Evolutionary conservation across 768 basidiomycete species (phyloP).

Genomic region (Termitomyces sp.): DNA sequence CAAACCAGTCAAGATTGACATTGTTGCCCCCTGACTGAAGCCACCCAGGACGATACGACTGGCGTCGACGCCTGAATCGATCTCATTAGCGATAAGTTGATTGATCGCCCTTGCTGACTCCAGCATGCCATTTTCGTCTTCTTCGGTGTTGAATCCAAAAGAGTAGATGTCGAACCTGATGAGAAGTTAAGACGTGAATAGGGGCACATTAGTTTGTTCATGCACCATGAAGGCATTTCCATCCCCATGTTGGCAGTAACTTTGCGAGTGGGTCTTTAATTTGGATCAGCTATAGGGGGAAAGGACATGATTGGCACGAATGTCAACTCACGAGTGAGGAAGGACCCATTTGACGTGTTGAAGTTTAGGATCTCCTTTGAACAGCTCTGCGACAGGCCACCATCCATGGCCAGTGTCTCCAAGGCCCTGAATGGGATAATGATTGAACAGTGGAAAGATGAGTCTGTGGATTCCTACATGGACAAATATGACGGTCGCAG

Average conservation of each 20-base stretch:
- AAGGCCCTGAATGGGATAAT: conserved; percentile 47
- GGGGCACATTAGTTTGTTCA: conserved; percentile 2
- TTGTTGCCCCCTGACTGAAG: conserved; percentile 82
- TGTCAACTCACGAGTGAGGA: conserved; percentile 62
- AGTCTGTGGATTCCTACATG: conserved; percentile 54
- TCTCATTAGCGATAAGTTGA: conserved; percentile 67
- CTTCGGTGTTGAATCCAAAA: conserved; percentile 53
- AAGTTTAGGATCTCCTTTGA: conserved; percentile 48
- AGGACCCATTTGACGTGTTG: conserved; percentile 87
- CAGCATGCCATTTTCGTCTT: conserved; percentile 79
- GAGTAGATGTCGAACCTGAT: conserved; percentile 74
- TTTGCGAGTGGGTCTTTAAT: conserved; percentile 43
- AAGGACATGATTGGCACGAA: not conserved
- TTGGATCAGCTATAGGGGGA: conserved; percentile 1
- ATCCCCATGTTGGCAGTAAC: conserved; percentile 76
- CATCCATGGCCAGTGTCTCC: conserved; percentile 75
- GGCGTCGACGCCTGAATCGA: conserved; percentile 63
- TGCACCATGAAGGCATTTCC: conserved; percentile 73
- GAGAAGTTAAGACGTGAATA: conserved; percentile 3
- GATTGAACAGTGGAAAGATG: not conserved
- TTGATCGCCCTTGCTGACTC: conserved; percentile 57
- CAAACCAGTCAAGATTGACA: conserved; percentile 73
- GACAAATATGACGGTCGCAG: conserved; percentile 84
- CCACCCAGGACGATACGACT: conserved; percentile 81
- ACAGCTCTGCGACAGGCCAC: conserved; percentile 69